phyloP scores from a whole-genome alignment of 225 moss, liverwort and hornwort genomes.

The Anthoceros angustus region DNA sequence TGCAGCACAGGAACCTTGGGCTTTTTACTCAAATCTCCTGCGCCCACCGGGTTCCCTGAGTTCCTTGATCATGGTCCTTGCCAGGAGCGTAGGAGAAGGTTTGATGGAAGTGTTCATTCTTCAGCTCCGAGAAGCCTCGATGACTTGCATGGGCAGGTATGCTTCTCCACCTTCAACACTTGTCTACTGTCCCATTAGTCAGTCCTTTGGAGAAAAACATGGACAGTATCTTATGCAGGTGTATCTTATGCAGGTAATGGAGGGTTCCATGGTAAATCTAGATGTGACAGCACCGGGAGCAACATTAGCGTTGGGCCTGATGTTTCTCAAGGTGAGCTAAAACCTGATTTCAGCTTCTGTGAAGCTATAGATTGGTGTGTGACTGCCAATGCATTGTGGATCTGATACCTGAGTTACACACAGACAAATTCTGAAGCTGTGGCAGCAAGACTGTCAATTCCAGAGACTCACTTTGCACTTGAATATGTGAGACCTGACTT shows the following conservation, averaged over 20 bases:
- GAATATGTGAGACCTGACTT: slow-evolving; percentile 99
- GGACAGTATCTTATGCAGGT: background rate
- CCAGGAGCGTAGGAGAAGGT: slow-evolving; percentile 59
- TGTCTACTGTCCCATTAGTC: background rate
- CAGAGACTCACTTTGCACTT: slow-evolving; percentile 91
- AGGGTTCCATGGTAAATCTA: slow-evolving; percentile 84
- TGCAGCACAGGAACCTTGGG: too few species aligned
- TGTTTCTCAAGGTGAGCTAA: slow-evolving; percentile 59
- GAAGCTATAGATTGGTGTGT: background rate
- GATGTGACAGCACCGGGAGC: slow-evolving; percentile 99
- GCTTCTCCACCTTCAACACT: too few species aligned
- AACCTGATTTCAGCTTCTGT: background rate
- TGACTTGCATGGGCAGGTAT: background rate
- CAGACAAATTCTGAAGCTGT: slow-evolving; percentile 74
- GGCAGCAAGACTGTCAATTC: slow-evolving; percentile 86
- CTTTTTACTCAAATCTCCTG: too few species aligned
- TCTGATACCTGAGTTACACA: background rate
- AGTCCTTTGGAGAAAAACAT: background rate
- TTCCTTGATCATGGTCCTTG: background rate
- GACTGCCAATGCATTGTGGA: background rate
- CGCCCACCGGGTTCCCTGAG: too few species aligned
- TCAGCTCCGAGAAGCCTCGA: slow-evolving; percentile 42
- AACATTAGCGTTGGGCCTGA: slow-evolving; percentile 81
- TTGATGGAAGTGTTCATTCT: slow-evolving; percentile 41
- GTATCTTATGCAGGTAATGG: slow-evolving; percentile 35